Base-by-base conservation (phyloP, 1,139 yeast species). In the Cylindricascospora bacillispora region DNA sequence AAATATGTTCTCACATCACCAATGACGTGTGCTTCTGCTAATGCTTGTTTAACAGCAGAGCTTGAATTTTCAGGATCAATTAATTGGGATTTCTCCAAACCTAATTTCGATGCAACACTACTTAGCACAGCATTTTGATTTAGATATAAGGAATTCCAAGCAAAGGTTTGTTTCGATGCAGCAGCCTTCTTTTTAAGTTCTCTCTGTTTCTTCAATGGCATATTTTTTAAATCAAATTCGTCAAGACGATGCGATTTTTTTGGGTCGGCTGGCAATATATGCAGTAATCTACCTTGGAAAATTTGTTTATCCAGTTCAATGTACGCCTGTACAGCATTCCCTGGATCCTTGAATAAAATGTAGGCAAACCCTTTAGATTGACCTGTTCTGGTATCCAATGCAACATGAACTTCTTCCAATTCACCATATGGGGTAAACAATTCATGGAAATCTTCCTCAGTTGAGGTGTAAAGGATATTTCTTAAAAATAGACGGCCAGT, bases 1-100 rank as follows among this genome's bases (percentile, higher is more conserved):
- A 89, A 89, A 56, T 73, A 89, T 43, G 73, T 73, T 47, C 94
- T 72, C 10, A 89, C 94, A 54, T 80, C 92, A 27, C 89, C 92
- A 48, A 89, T 77, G 14, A 86, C 94, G 49, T 85, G 89, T 1
- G 97, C 93, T 60, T 89, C 99, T 0, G 99, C 98, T 40, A 89
- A 67, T 0, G 98, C 97, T 56, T 86, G 97, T 49, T 85, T 83
- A n/a, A 89, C 97, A 1, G 94, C 95, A 30, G 94, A 80, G 40
- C 68, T 76, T 4, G 94, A 70, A 42, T 76, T 80, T 44, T 82
- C 79, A 1, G 95, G 93, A 53, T 89, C 92, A 37, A 89, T 70
- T 47, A 89, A 67, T 37, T 83, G 85, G 3, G 92, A 65, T 52
- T 89, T 92, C 18, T 74, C 55, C 30, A 92, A 65, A 4, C 97